Evolutionary conservation across 805 yeast genomes (phyloP).

Genomic region (Lachancea cidri): DNA sequence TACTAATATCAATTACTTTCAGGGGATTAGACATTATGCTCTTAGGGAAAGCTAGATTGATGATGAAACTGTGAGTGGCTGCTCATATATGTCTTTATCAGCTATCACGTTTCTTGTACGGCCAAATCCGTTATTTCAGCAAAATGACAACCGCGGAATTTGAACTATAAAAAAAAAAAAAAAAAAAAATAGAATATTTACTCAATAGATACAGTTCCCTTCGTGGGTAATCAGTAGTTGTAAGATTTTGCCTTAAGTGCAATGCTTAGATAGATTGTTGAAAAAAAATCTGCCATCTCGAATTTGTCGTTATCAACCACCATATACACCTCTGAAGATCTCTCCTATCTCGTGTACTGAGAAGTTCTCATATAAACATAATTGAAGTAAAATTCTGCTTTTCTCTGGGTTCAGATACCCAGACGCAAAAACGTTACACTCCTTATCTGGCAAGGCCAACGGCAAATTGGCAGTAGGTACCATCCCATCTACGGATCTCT

Average conservation of each 20-base stretch:
- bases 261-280: too few relatives aligned
- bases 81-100: too few relatives aligned
- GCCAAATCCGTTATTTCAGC: too few relatives aligned
- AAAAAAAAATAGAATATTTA: too few relatives aligned
- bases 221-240: too few relatives aligned
- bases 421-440: constrained; percentile 48
- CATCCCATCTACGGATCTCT: constrained; percentile 67
- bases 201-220: too few relatives aligned
- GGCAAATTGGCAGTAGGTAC: constrained; percentile 49
- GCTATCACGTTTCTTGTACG: too few relatives aligned
- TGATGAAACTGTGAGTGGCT: too few relatives aligned
- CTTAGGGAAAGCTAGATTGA: not conserved
- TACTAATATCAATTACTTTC: constrained; percentile 54
- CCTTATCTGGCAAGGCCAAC: constrained; percentile 31
- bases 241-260: too few relatives aligned
- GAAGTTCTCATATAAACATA: constrained; percentile 44
- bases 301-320: constrained; percentile 42
- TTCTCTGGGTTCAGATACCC: constrained; percentile 66
- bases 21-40: constrained; percentile 24
- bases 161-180: too few relatives aligned
- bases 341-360: constrained; percentile 37
- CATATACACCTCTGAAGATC: constrained; percentile 49
- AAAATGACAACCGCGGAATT: too few relatives aligned
- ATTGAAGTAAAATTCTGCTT: constrained; percentile 51
- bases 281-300: too few relatives aligned